Evolutionary conservation across 352 stramenopile genomes (phyloP), one percentile per base, ranked within the genome.

Genomic region (Globisporangium irregulare): DNA sequence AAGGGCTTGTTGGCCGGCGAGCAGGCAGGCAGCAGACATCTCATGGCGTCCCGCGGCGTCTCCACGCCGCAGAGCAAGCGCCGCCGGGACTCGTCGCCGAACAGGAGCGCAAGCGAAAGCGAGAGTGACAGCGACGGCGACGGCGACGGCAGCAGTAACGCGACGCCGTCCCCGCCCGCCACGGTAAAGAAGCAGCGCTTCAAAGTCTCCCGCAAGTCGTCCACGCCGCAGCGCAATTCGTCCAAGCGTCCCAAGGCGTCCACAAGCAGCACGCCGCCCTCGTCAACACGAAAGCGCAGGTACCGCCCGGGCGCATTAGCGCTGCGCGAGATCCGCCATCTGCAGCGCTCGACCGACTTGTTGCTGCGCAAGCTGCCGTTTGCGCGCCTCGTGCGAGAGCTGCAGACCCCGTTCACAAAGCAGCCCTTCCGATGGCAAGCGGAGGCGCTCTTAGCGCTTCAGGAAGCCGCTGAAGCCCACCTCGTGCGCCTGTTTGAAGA

Each of bases 331-430:
- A 99, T 99, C 73, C 86, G 97, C 12, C 77, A 91, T 58, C 97
- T 98, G 74, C 98, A 99, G 82, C 87, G 84, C 27, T 97, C 84
- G 58, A 99, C 97, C 0, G 95, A 98, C 65, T 81, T 99, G 60
- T 77, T 99, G 55, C 72, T 99, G 59, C 92, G 97, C 22, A 97
- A 98, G 74, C 80, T 99, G 46, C 97, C 97, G 32, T 99, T 99
- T 75, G 96, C 97, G 18, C 83, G 97, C 22, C 80, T 99, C 15
- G 96, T 98, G 53, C 84, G 93, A 15, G 94, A 98, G 75, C 94
- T 98, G 72, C 91, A 98, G 79, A 85, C 88, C 64, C 80, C 92
- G 61, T 96, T 95, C 60, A 90, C 85, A 51, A 78, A 78, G 22
- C 74, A 85, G 53, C 74, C 80, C 56, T 97, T 95, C 74, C 82